Base-by-base conservation (phyloP, 2,329 filamentous ascomycete genomes). In the Sordariomycetes sp. region DNA sequence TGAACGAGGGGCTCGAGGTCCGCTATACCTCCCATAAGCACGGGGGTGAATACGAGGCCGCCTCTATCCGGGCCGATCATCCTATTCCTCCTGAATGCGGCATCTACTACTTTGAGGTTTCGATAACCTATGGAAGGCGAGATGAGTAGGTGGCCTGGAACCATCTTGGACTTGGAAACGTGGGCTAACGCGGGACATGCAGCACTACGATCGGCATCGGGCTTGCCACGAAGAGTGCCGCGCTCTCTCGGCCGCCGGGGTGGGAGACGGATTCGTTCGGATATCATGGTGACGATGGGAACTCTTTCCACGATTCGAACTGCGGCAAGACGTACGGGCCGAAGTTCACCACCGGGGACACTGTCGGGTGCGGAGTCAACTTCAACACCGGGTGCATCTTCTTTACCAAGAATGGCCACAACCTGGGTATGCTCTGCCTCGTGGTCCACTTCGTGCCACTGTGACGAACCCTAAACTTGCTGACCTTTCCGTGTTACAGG, bases 91-190 rank as follows among this genome's bases (percentile, higher is more conserved):
- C 84, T 39, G 87, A 95, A 65, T 94, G 89, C 62, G 94, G 94
- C 1, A 86, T 99, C 59, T 99, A 96, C 70, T 99, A 99, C 69
- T 99, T 84, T 66, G 94, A 99, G 67, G 77, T 86, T 25, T 71
- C 71, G 17, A 73, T 83, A 53, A 59, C 79, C 28, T 71, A 73
- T 17, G 75, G 72, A 56, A 79, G 76, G 64, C 70, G 72, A 61
- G 77, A 81, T 51, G 80, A 82, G 78, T 82, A 72, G 57, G 79
- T 76, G 48, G 35, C 24, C 52, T 17, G 15, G 24, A n/a, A 36
- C 15, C 32, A 32, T 25, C 10, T 17, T 17, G n/a, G 22, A 45
- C 25, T 10, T 36, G n/a, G 6, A 36, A 5, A 20, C 10, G 12
- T 12, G 4, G 22, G 28, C 55, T 52, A 28, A 42, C 36, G n/a